phyloP scores from a whole-genome alignment of 1,284 basidiomycete species.

The Testicularia cyperi region DNA sequence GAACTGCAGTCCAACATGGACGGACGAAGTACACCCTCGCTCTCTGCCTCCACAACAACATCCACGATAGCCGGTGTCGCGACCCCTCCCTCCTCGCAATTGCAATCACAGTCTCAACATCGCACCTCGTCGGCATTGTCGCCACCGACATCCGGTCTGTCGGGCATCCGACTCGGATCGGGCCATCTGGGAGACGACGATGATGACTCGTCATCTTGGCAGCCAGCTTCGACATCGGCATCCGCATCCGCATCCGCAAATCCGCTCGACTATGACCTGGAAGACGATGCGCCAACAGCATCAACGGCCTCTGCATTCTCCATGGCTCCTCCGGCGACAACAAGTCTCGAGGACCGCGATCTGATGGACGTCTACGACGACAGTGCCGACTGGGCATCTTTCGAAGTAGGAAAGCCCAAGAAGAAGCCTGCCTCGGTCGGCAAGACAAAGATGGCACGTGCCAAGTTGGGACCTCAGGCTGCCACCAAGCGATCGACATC shows the following conservation, averaged over 20 bases:
- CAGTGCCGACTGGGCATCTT: conserved; percentile 46
- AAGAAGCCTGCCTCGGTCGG: conserved; percentile 18
- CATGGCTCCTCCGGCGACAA: conserved; percentile 1
- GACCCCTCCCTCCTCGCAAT: conserved; percentile 8
- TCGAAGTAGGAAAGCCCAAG: conserved; percentile 38
- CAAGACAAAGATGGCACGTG: conserved; percentile 21
- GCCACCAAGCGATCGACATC: conserved; percentile 11
- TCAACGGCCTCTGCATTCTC: conserved; percentile 23
- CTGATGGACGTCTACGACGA: conserved; percentile 53
- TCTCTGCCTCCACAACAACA: too few species aligned
- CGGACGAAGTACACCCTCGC: conserved; percentile 21
- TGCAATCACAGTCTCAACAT: too few species aligned
- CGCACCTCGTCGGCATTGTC: too few species aligned
- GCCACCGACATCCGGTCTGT: conserved; percentile 13
- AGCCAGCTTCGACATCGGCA: conserved; percentile 1
- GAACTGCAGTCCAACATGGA: conserved; percentile 38
- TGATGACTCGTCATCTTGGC: conserved; percentile 3
- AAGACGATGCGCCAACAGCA: conserved; percentile 15
- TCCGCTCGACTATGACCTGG: conserved; percentile 30
- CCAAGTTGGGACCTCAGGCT: conserved; percentile 30
- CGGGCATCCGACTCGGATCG: conserved; percentile 28
- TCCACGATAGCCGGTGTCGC: too few species aligned
- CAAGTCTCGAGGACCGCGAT: conserved; percentile 9
- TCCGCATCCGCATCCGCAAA: conserved; percentile 7
- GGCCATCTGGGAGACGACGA: conserved; percentile 1